A percentile compares a stretch with the other conserved stretches of the same genome.
Evolutionary conservation across 1,284 basidiomycete genomes (phyloP).

Genomic region (Fomitopsis schrenkii): DNA sequence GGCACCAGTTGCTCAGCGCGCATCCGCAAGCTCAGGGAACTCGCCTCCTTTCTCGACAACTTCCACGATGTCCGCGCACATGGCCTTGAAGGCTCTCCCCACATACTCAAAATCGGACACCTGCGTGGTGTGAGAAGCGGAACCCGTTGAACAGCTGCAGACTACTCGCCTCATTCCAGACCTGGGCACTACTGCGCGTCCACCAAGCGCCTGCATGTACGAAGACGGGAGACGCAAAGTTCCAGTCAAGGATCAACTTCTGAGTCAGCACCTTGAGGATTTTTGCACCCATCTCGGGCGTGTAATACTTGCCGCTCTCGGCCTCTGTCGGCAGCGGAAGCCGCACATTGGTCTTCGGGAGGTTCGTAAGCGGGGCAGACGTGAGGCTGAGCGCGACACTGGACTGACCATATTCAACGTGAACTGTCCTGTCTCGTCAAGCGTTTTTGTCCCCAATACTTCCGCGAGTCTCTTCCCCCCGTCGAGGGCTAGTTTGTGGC

Average conservation of each 20-base stretch:
- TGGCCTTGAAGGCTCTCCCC: conserved; percentile 17
- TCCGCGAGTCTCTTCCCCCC: conserved; percentile 69
- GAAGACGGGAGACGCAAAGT: conserved; percentile 43
- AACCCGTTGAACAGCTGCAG: not conserved
- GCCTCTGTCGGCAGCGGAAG: conserved; percentile 24
- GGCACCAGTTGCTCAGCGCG: not conserved
- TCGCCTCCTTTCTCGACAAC: not conserved
- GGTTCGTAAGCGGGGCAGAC: not conserved
- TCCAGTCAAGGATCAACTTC: conserved; percentile 39
- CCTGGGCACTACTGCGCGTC: conserved; percentile 66
- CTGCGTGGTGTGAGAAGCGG: conserved; percentile 25
- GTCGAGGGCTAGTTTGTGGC: conserved; percentile 65
- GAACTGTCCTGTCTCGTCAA: conserved; percentile 56
- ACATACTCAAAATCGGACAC: conserved; percentile 43
- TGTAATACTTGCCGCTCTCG: conserved; percentile 13
- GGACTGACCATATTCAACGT: conserved; percentile 70
- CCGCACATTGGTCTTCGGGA: conserved; percentile 33
- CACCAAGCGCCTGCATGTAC: conserved; percentile 61
- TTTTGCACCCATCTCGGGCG: conserved; percentile 16
- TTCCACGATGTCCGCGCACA: conserved; percentile 19
- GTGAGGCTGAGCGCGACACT: not conserved
- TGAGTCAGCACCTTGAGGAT: conserved; percentile 31
- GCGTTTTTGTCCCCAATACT: conserved; percentile 59
- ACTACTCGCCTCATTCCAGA: conserved; percentile 54
- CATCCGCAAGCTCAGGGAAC: not conserved